Conservation (phyloP, 495 filamentous ascomycete genomes). For the Pseudoneurospora amorphoporcata region DNA sequence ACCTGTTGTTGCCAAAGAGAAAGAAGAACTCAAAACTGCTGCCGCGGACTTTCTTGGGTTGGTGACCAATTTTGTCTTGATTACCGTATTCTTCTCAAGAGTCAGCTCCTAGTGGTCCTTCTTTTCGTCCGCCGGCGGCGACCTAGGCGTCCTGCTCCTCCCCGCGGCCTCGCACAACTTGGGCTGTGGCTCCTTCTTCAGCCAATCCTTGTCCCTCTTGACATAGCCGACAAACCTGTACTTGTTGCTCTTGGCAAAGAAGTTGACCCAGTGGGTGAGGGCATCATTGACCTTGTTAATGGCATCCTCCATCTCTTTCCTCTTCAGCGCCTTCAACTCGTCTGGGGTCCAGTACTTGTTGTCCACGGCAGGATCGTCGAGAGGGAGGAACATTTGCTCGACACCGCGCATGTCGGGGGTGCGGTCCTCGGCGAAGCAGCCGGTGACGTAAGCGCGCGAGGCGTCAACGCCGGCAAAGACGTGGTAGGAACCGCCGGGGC, state of each 20-base stretch:
- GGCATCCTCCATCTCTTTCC: conserved; percentile 42
- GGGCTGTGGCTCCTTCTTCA: conserved; percentile 28
- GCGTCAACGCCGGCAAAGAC: conserved; percentile 86
- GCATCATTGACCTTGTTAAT: conserved; percentile 43
- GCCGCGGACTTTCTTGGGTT: background rate
- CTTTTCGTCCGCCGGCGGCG: conserved; percentile 19
- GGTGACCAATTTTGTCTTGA: background rate
- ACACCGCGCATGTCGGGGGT: conserved; percentile 75
- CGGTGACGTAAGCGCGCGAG: conserved; percentile 87
- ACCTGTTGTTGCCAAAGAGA: background rate
- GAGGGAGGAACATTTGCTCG: conserved; percentile 78
- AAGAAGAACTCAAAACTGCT: background rate
- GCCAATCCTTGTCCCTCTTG: conserved; percentile 35
- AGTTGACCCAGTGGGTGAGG: conserved; percentile 56
- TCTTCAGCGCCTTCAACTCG: conserved; percentile 46
- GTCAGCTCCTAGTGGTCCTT: conserved; percentile 1
- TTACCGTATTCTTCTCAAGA: background rate
- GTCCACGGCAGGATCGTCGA: conserved; percentile 52
- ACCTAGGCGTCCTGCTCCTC: conserved; percentile 31
- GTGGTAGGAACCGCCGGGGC: conserved; percentile 78
- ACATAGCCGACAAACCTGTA: conserved; percentile 68
- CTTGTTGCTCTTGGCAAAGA: conserved; percentile 69
- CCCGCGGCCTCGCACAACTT: conserved; percentile 37
- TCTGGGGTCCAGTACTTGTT: conserved; percentile 31
- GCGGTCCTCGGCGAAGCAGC: conserved; percentile 80